Base-by-base conservation (phyloP, 768 basidiomycete species). In the Mycena haematopus region DNA sequence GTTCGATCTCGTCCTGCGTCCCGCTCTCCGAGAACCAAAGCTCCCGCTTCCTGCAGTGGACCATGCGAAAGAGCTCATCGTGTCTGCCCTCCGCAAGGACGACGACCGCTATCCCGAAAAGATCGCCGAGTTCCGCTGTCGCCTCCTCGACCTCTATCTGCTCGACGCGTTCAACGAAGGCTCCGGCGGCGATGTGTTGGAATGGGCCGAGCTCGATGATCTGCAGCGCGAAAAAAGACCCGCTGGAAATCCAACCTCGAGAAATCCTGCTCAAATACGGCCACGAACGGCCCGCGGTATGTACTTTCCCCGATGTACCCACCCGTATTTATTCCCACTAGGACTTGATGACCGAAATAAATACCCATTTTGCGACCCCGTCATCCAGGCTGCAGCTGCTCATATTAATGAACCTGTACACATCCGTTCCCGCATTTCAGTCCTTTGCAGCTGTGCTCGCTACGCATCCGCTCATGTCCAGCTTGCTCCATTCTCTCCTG, bases 201-300 rank as follows among this genome's bases (percentile, higher is more conserved):
- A 93, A 68, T 89, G 88, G 86, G 87, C 87, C 15, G 84, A 82
- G 45, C 75, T 92, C 57, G 84, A 88, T 69, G 79, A 81, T 65
- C 82, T 81, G 24, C 84, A 91, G 68, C 82, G 87, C 53, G 83
- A 84, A 82, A 80, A 69, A 80, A 82, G 66, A 78, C 80, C 15
- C 77, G 82, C 27, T 95, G 92, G 92, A 93, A 92, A 74, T 74
- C 77, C 29, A 95, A 92, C 71, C 77, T 95, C 62, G 91, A 93
- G 88, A 91, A 67, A 82, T 91, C 21, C 78, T 94, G 44, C 78
- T 92, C 42, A 82, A 78, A 55, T 89, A 85, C 70, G 91, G 87
- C 50, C 71, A 86, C 60, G 80, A 85, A 66, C 74, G 80, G 58
- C 90, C 91, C 24, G 75, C 86, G 77, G 92, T 92, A 71, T 64